Conservation (phyloP, 352 stramenopile species). For the Globisporangium canariense region DNA sequence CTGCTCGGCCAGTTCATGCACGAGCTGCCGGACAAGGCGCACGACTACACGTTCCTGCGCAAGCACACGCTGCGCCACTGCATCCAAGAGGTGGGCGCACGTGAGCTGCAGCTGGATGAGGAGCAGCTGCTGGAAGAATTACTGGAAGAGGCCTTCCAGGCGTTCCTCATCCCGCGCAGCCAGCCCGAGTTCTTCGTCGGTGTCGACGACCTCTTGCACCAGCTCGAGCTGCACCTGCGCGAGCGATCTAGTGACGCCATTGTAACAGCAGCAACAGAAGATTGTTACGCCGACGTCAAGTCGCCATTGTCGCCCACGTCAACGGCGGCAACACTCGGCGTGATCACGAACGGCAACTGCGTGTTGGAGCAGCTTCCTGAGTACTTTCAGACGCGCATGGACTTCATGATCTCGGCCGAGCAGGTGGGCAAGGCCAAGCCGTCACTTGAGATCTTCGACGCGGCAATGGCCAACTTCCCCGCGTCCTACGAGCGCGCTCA, state of each 20-base stretch:
- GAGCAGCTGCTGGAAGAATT: slow-evolving; percentile 28
- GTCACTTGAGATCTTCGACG: slow-evolving; percentile 48
- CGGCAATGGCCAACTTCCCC: slow-evolving; percentile 38
- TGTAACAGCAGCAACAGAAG: background rate
- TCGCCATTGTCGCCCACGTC: background rate
- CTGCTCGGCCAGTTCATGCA: slow-evolving; percentile 40
- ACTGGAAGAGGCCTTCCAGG: slow-evolving; percentile 50
- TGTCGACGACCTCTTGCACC: slow-evolving; percentile 41
- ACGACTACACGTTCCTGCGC: slow-evolving; percentile 71
- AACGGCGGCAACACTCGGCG: slow-evolving; percentile 22
- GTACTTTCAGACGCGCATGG: slow-evolving; percentile 39
- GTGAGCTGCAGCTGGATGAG: slow-evolving; percentile 19
- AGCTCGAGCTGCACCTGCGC: slow-evolving; percentile 31
- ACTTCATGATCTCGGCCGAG: slow-evolving; percentile 58
- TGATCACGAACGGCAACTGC: slow-evolving; percentile 82
- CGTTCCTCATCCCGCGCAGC: slow-evolving; percentile 55
- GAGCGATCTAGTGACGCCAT: background rate
- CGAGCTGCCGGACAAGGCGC: slow-evolving; percentile 37
- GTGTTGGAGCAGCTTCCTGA: slow-evolving; percentile 35
- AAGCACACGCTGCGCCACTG: slow-evolving; percentile 56
- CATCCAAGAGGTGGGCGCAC: slow-evolving; percentile 22
- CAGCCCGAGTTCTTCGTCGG: slow-evolving; percentile 60
- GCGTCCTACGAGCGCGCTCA: slow-evolving; percentile 25
- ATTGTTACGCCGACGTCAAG: background rate
- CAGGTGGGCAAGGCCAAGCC: slow-evolving; percentile 46